A percentile compares a stretch with the other conserved stretches of the same genome.
These are phyloP conservation scores for Fusarium sp. DNA, from an alignment of 2,329 filamentous ascomycete species.

Conservation along the genomic window DNA sequence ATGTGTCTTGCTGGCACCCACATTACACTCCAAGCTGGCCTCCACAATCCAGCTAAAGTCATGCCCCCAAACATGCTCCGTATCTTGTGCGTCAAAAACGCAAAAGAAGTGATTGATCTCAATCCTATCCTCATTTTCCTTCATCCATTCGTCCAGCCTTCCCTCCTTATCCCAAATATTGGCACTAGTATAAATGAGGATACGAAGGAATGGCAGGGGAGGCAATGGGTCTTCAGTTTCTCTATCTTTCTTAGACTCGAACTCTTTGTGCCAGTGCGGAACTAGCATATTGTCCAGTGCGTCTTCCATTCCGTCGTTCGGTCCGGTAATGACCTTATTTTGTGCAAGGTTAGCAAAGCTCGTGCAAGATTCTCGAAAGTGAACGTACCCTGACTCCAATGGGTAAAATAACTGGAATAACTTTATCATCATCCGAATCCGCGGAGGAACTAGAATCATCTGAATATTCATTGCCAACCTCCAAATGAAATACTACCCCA, in stretches of 20 bases:
- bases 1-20: too few relatives aligned
- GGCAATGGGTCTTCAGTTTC: neutral
- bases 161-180: neutral
- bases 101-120: neutral
- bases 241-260: neutral
- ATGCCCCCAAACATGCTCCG: neutral
- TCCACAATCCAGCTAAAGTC: neutral
- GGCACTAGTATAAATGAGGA: neutral
- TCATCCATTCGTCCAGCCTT: neutral
- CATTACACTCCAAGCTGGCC: neutral
- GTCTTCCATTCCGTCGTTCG: neutral
- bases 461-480: too few relatives aligned
- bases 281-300: neutral
- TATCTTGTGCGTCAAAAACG: neutral
- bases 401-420: too few relatives aligned
- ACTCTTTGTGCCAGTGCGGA: neutral
- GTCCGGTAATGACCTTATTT: neutral
- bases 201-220: neutral
- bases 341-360: neutral
- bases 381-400: too few relatives aligned
- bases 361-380: neutral
- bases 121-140: neutral
- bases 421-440: too few relatives aligned
- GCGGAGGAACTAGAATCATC: too few relatives aligned
- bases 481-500: neutral